phyloP scores from a whole-genome alignment of 768 basidiomycete genomes.

The Tulasnella sp. region DNA sequence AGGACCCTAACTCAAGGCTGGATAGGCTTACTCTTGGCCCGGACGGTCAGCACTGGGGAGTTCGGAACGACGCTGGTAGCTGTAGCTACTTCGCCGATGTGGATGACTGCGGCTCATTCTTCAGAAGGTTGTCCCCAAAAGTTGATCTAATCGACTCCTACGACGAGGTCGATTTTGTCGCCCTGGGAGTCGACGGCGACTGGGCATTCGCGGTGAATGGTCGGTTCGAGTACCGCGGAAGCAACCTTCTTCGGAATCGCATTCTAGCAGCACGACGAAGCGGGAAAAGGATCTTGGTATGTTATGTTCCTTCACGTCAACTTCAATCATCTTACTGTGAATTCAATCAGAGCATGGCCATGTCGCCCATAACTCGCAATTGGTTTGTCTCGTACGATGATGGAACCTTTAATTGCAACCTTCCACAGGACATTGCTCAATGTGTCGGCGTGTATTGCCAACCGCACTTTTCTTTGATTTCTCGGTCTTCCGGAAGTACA shows the following conservation, averaged over 20 bases:
- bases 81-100: neutral
- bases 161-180: neutral
- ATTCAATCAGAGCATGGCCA: neutral
- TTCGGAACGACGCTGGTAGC: neutral
- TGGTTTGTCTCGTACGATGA: neutral
- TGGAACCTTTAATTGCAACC: neutral
- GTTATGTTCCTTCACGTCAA: neutral
- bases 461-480: neutral
- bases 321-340: neutral
- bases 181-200: neutral
- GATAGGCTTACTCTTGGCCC: slow-evolving; percentile 9
- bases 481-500: neutral
- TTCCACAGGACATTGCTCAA: neutral
- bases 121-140: neutral
- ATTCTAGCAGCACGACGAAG: neutral
- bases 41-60: neutral
- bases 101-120: neutral
- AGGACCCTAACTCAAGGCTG: slow-evolving; percentile 6
- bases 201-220: neutral
- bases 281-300: neutral
- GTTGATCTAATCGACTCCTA: neutral
- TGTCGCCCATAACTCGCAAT: neutral
- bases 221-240: neutral
- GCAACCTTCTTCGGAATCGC: neutral
- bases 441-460: neutral